Evolutionary conservation across 1,284 basidiomycete genomes (phyloP), one percentile per base, ranked within the genome.

Genomic region (Grifola frondosa): DNA sequence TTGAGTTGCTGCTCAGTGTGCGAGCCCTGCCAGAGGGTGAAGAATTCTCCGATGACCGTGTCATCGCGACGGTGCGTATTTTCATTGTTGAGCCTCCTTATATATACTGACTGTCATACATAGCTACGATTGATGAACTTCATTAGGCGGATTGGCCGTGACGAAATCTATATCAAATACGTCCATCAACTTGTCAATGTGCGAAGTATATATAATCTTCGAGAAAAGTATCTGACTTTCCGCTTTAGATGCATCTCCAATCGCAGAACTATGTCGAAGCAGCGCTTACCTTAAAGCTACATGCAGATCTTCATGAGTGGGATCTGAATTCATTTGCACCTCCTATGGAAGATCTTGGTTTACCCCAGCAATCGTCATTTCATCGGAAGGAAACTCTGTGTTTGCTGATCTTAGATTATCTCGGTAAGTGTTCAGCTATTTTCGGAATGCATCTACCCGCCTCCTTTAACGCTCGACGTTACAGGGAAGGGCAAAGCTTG

Each of bases 301-400:
- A 98, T 62, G 91, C 96, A 21, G 93, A 98, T 61, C 74, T 97
- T 4, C 91, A 97, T 59, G 81, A 88, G 35, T 99, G 96, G 94
- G 81, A 86, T 61, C 68, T 86, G 15, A 82, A 81, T 47, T 75
- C 82, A 0, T 86, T 91, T 50, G 81, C 93, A 23, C 82, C 88
- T 5, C 86, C 88, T 3, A 91, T 94, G 82, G 82, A 84, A 58
- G 90, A 91, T 48, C 77, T 97, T 22, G 83, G 84, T 13, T 69
- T 98, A 37, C 94, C 95, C 1, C 85, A 91, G 26, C 96, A 99
- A 62, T 94, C 89, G 1, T 87, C 92, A 41, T 98, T 97, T 66
- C 89, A 91, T 43, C 80, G 96, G 36, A 97, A 97, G 62, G 96
- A 98, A 66, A 91, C 90, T 0, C 68, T 96, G 1, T 90, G 87